Percentiles rank a stretch among this genome's conserved stretches.
phyloP scores from a whole-genome alignment of 768 basidiomycete genomes.

The Kwoniella dendrophila region DNA sequence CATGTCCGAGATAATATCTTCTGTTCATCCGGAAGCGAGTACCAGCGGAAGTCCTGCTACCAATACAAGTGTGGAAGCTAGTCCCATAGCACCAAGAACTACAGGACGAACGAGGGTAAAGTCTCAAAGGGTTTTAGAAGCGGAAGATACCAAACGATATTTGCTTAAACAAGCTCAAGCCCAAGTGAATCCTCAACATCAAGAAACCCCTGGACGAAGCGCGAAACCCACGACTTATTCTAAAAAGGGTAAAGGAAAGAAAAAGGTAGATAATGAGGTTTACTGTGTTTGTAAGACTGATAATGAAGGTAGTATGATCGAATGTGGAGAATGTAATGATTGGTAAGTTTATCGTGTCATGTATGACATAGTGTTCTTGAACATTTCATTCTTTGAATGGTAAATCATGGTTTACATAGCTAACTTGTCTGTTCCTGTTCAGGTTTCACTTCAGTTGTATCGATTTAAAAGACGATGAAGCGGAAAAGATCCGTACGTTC shows the following conservation, averaged over 20 bases:
- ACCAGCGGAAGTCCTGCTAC: background rate
- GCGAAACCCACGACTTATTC: constrained; percentile 3
- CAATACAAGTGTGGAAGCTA: background rate
- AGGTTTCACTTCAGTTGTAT: constrained; percentile 51
- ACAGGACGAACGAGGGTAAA: constrained; percentile 35
- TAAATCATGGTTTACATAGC: constrained; percentile 1
- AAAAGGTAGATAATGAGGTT: constrained; percentile 25
- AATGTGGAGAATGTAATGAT: constrained; percentile 49
- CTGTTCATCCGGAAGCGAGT: constrained; percentile 5
- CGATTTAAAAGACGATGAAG: constrained; percentile 30
- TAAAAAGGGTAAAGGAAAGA: constrained; percentile 22
- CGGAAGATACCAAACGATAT: constrained; percentile 34
- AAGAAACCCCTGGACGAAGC: background rate
- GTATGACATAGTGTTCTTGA: background rate
- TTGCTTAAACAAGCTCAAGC: constrained; percentile 2
- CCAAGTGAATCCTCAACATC: background rate
- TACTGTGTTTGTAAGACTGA: constrained; percentile 42
- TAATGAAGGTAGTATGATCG: constrained; percentile 44
- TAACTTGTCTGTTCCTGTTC: constrained; percentile 5
- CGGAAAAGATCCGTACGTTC: constrained; percentile 42
- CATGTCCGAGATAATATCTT: constrained; percentile 7
- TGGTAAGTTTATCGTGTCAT: constrained; percentile 35
- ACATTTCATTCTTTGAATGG: background rate
- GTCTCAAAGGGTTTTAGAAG: constrained; percentile 42
- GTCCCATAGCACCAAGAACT: constrained; percentile 7